These are phyloP conservation scores for Rosellinia necatrix DNA, from an alignment of 2,329 filamentous ascomycete species.

Conservation along the genomic window DNA sequence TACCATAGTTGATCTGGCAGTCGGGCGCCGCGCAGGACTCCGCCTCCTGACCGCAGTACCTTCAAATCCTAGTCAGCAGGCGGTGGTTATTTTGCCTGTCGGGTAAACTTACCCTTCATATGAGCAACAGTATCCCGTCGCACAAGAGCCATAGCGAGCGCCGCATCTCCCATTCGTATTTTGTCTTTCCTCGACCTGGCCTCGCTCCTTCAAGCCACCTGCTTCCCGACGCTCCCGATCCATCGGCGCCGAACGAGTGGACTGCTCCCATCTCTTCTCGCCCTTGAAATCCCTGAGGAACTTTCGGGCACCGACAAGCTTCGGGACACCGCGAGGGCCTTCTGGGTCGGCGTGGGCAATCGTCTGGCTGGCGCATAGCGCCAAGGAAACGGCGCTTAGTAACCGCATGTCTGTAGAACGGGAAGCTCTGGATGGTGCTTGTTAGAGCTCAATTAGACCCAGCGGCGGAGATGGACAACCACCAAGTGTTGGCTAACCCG, in stretches of 20 bases:
- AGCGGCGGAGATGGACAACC: background rate
- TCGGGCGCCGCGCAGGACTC: slow-evolving; percentile 40
- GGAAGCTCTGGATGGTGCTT: slow-evolving; percentile 9
- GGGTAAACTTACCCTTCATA: slow-evolving; percentile 37
- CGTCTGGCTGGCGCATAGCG: slow-evolving; percentile 34
- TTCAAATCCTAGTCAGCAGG: slow-evolving; percentile 29
- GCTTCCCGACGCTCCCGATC: slow-evolving; percentile 13
- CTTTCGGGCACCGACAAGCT: slow-evolving; percentile 36
- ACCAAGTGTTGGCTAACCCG: slow-evolving; percentile 4
- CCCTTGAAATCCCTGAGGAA: slow-evolving; percentile 35
- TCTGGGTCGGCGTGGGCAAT: slow-evolving; percentile 34
- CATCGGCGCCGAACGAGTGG: slow-evolving; percentile 9
- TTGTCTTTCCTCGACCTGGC: slow-evolving; percentile 33
- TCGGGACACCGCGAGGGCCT: slow-evolving; percentile 30
- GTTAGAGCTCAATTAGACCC: slow-evolving; percentile 18
- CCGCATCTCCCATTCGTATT: slow-evolving; percentile 36
- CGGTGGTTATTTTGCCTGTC: background rate
- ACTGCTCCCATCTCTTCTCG: slow-evolving; percentile 33
- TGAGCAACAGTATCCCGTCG: slow-evolving; percentile 40
- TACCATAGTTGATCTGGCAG: slow-evolving; percentile 48
- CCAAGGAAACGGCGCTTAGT: slow-evolving; percentile 31
- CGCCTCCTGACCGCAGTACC: slow-evolving; percentile 36
- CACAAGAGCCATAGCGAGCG: slow-evolving; percentile 33
- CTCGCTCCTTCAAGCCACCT: slow-evolving; percentile 21
- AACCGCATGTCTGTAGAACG: slow-evolving; percentile 30